Conservation (phyloP, 2,329 filamentous ascomycete species). For the Fusarium decemcellulare region DNA sequence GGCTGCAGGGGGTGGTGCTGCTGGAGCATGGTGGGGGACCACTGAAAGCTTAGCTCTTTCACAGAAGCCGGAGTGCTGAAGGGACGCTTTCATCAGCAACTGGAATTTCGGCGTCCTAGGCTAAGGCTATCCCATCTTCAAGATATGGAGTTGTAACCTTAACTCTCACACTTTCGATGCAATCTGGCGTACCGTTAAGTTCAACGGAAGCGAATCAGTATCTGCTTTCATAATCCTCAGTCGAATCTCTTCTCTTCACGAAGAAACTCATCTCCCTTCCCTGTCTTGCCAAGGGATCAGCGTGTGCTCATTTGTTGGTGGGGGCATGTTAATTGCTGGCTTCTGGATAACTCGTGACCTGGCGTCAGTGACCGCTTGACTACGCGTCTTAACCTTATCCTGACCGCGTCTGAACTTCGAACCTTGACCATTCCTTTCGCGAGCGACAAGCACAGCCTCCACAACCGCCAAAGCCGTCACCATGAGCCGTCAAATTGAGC, state of each 20-base stretch:
- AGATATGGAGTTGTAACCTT: constrained; percentile 23
- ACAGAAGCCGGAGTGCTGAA: constrained; percentile 10
- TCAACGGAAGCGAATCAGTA: no score
- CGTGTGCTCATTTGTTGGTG: constrained; percentile 20
- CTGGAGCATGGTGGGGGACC: constrained; percentile 24
- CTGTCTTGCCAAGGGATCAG: constrained; percentile 25
- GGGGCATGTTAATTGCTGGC: constrained; percentile 15
- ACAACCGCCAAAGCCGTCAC: constrained; percentile 18
- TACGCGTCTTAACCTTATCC: constrained; percentile 25
- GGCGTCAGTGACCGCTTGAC: constrained; percentile 23
- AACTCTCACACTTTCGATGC: background rate
- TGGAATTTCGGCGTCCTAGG: background rate
- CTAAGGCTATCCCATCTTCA: background rate
- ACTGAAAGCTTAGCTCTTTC: constrained; percentile 34
- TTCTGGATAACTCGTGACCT: constrained; percentile 29
- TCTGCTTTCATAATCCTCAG: no score
- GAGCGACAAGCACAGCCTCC: background rate
- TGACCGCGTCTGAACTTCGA: constrained; percentile 25
- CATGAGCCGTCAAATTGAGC: constrained; percentile 84
- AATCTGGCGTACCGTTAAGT: no score
- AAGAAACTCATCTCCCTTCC: constrained; percentile 16
- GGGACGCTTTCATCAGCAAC: background rate
- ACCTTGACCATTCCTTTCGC: constrained; percentile 1
- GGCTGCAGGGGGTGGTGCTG: constrained; percentile 31
- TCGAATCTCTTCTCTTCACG: background rate